Conservation (phyloP, 2,329 filamentous ascomycete genomes). For the Gaeumannomyces sp. region DNA sequence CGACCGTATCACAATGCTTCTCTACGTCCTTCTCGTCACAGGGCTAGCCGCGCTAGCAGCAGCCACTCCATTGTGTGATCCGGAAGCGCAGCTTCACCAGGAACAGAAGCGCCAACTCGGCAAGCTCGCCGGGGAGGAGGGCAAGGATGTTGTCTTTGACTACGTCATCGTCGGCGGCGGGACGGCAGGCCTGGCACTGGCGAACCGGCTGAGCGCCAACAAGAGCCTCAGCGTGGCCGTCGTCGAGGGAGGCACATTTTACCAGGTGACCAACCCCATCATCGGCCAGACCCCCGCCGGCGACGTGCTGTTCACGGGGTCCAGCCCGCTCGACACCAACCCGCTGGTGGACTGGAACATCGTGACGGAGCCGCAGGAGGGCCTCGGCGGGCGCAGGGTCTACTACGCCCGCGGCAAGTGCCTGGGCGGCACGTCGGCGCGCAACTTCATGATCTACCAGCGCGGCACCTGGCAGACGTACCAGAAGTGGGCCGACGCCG, state of each 20-base stretch:
- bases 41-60: too few relatives aligned
- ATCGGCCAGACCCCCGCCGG: constrained; percentile 16
- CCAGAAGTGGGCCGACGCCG: constrained; percentile 25
- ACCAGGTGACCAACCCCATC: constrained; percentile 21
- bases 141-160: too few relatives aligned
- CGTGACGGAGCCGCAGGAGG: constrained; percentile 20
- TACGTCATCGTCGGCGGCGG: constrained; percentile 30
- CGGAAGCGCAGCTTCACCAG: too few relatives aligned
- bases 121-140: too few relatives aligned
- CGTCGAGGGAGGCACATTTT: constrained; percentile 31
- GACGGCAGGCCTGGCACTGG: constrained; percentile 30
- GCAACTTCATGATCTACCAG: constrained; percentile 25
- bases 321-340: constrained; percentile 13
- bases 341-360: constrained; percentile 25
- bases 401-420: constrained; percentile 32
- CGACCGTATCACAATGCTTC: too few relatives aligned
- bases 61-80: too few relatives aligned
- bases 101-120: too few relatives aligned
- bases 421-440: constrained; percentile 24
- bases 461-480: constrained; percentile 20
- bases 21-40: too few relatives aligned
- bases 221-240: constrained; percentile 28
- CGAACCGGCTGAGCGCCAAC: constrained; percentile 25
- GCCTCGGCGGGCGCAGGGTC: constrained; percentile 21
- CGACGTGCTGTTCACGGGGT: constrained; percentile 4